These are phyloP conservation scores for Dictyostelium citrinum DNA, from an alignment of 78 protist species.

Conservation along the genomic window DNA sequence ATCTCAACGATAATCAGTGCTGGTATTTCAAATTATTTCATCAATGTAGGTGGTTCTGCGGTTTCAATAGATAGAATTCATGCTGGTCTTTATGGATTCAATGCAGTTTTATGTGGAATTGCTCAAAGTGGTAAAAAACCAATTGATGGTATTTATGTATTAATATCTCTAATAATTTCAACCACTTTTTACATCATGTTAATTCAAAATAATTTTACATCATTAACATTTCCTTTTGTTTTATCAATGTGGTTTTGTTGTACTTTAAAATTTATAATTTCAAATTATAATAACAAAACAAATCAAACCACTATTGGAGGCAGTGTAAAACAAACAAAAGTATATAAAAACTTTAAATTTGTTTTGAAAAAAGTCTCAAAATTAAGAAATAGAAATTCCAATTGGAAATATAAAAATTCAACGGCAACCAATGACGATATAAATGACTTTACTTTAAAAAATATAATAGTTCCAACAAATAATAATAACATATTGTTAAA, in stretches of 20 bases:
- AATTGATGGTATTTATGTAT: slow-evolving; percentile 4
- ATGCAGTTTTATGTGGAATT: slow-evolving; percentile 48
- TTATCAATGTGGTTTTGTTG: slow-evolving; percentile 17
- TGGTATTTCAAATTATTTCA: not conserved
- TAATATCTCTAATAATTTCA: not conserved
- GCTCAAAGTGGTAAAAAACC: slow-evolving; percentile 14
- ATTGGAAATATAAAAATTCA: not conserved
- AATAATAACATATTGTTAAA: not conserved
- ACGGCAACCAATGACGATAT: not conserved
- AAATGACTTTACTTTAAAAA: not conserved
- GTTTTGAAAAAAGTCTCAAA: not conserved
- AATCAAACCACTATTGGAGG: not conserved
- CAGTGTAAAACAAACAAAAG: not conserved
- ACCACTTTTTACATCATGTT: slow-evolving; percentile 10
- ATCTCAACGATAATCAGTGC: not conserved
- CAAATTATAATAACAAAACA: not conserved
- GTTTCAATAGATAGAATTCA: not conserved
- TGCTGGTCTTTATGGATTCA: slow-evolving; percentile 26
- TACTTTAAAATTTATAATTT: not conserved
- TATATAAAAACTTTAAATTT: not conserved
- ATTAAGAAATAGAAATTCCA: not conserved
- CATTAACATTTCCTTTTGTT: slow-evolving; percentile 51
- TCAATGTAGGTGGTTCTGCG: not conserved
- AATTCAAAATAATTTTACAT: not conserved
- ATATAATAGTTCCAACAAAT: not conserved